Base-by-base conservation (phyloP, 306 rosid species). In the Luffa acutangula region DNA sequence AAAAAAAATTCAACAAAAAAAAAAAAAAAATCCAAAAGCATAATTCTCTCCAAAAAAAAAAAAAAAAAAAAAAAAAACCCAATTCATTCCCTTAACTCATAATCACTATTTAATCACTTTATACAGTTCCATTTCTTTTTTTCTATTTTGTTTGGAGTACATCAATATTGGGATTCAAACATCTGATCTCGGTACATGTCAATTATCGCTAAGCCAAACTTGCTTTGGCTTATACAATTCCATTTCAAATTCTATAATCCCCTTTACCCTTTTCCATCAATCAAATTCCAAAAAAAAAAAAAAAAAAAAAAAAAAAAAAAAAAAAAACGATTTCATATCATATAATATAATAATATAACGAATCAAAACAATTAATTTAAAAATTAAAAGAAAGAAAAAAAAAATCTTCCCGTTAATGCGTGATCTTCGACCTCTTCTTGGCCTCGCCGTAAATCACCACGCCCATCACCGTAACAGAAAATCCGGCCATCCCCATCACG, bases 381-480 rank as follows among this genome's bases (percentile, higher is more conserved):
- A 18, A 18, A 11, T 58, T 58, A 1, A 7, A 39, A 66, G 8
- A 41, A 4, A 60, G 3, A 39, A 65, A 13, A 21, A 59, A 8
- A 3, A 1, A 39, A 51, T 80, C 54, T 59, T 62, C 60, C 64
- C 60, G 82, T 81, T 67, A 83, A 83, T 83, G 87, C 69, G 87
- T 88, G 25, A 84, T 85, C 84, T 94, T 94, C 18, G 97, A 91
- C 76, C 98, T 83, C 89, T 92, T 94, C 90, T 81, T 94, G 3
- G 95, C 98, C 83, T 94, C 98, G 48, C 98, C 93, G 83, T 94
- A 94, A 31, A 94, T 93, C 78, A 91, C 92, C 18, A 92, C 98
- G 3, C 98, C 98, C 96, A 92, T 89, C 4, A 93, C 82, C 0
- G 98, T 92, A 5, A 94, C 86, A 0, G 80, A 94, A 42, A 94